Evolutionary conservation across 2,329 filamentous ascomycete genomes (phyloP).

Genomic region (Tolypocladium ovalisporum): DNA sequence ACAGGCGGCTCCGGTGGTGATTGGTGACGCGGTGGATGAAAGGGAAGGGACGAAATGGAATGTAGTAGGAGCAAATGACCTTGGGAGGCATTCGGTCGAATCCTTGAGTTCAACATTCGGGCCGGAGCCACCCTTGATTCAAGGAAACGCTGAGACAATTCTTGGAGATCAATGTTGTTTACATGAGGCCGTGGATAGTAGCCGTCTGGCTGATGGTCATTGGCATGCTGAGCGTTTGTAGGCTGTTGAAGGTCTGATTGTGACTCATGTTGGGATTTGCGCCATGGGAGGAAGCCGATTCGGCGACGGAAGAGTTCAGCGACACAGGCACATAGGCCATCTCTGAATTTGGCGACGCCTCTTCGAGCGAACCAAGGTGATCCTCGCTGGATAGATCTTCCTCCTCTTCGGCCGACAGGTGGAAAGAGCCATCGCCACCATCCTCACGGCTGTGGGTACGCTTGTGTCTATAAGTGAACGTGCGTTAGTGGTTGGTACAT

Average conservation of each 20-base stretch:
- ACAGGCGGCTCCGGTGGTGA: slow-evolving; percentile 10
- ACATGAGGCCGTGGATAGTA: slow-evolving; percentile 35
- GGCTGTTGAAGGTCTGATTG: slow-evolving; percentile 38
- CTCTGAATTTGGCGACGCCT: slow-evolving; percentile 64
- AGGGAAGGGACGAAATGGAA: slow-evolving; percentile 8
- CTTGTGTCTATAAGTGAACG: slow-evolving; percentile 61
- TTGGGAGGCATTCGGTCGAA: neutral
- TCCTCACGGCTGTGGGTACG: slow-evolving; percentile 57
- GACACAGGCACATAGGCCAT: slow-evolving; percentile 47
- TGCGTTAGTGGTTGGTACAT: slow-evolving; percentile 4
- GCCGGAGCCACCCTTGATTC: slow-evolving; percentile 3
- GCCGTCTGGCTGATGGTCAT: slow-evolving; percentile 50
- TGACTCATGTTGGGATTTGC: slow-evolving; percentile 8
- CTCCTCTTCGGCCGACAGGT: slow-evolving; percentile 71
- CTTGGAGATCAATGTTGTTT: slow-evolving; percentile 10
- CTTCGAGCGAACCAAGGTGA: slow-evolving; percentile 69
- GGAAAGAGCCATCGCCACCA: slow-evolving; percentile 45
- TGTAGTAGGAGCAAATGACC: slow-evolving; percentile 1
- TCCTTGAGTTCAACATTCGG: neutral
- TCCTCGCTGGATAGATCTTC: slow-evolving; percentile 78
- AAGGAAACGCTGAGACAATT: slow-evolving; percentile 6
- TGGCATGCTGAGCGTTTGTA: slow-evolving; percentile 53
- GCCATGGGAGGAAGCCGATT: slow-evolving; percentile 7
- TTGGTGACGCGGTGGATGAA: slow-evolving; percentile 6
- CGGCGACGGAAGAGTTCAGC: slow-evolving; percentile 31